Evolutionary conservation across 2,329 filamentous ascomycete species (phyloP).

Genomic region (Leptographium flavum): DNA sequence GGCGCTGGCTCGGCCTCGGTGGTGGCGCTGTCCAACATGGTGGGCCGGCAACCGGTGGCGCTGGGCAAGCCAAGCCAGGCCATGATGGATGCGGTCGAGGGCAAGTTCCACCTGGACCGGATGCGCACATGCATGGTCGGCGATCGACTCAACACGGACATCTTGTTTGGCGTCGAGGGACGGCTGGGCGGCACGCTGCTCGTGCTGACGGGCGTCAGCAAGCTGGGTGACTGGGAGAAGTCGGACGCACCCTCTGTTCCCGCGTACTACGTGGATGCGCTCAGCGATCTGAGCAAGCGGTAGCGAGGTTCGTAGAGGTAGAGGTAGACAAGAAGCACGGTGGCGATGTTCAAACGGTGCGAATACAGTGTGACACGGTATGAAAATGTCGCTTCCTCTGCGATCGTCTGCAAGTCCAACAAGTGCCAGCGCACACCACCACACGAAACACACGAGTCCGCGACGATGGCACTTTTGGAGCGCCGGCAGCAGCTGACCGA

Average conservation of each 20-base stretch:
- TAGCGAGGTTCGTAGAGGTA: no score
- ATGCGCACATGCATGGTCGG: slow-evolving; percentile 88
- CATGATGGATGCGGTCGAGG: slow-evolving; percentile 98
- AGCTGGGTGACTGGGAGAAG: slow-evolving; percentile 69
- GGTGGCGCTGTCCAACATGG: slow-evolving; percentile 63
- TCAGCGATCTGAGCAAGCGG: slow-evolving; percentile 52
- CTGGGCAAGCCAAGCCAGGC: slow-evolving; percentile 93
- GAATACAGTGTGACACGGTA: no score
- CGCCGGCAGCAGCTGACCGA: slow-evolving; percentile 44
- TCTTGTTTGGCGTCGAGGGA: slow-evolving; percentile 85
- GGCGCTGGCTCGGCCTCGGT: slow-evolving; percentile 68
- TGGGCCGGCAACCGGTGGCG: slow-evolving; percentile 53
- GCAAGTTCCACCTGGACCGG: slow-evolving; percentile 81
- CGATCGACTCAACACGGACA: slow-evolving; percentile 87
- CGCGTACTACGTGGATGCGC: slow-evolving; percentile 66
- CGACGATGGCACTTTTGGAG: slow-evolving; percentile 21
- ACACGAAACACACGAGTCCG: no score
- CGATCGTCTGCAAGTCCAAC: no score
- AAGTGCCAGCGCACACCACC: no score
- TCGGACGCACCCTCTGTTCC: slow-evolving; percentile 57
- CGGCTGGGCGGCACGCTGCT: slow-evolving; percentile 81
- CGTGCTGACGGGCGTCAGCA: slow-evolving; percentile 79
- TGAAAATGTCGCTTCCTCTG: no score
- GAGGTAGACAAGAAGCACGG: no score
- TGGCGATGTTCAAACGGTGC: no score